phyloP scores from a whole-genome alignment of 495 filamentous ascomycete genomes.

The Talaromyces trachyspermus region DNA sequence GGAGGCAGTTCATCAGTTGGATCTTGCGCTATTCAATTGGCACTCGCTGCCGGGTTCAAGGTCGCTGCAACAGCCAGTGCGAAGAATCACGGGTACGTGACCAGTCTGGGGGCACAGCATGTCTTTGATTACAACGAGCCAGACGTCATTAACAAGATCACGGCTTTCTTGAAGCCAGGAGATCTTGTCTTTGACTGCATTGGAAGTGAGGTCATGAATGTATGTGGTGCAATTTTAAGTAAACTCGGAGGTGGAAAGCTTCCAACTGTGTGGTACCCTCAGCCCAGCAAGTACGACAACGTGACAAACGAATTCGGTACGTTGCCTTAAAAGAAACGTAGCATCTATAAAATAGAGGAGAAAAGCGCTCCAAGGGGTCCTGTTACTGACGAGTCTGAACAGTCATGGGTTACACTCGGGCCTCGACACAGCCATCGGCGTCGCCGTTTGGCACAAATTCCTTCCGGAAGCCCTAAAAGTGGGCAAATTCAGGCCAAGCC shows the following conservation, averaged over 20 bases:
- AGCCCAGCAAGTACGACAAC: background rate
- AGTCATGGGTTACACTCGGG: background rate
- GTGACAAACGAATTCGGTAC: background rate
- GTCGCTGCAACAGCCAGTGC: conserved; percentile 30
- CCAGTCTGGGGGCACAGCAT: conserved; percentile 26
- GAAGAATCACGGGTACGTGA: conserved; percentile 27
- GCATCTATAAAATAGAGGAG: background rate
- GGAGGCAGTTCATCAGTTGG: conserved; percentile 29
- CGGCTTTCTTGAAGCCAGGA: conserved; percentile 6
- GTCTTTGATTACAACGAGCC: conserved; percentile 30
- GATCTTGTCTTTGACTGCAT: conserved; percentile 21
- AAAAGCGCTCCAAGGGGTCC: background rate
- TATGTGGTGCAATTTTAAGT: conserved; percentile 21
- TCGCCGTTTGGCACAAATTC: conserved; percentile 32
- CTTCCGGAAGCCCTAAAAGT: conserved; percentile 28
- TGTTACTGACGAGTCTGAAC: background rate
- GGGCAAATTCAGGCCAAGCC: conserved; percentile 19
- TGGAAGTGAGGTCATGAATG: conserved; percentile 7
- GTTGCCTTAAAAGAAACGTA: background rate
- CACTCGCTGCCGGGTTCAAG: conserved; percentile 20
- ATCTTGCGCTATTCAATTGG: conserved; percentile 28
- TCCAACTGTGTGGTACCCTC: conserved; percentile 10
- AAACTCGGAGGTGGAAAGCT: conserved; percentile 28
- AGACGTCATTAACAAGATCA: conserved; percentile 15
- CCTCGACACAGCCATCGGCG: conserved; percentile 15